A percentile compares a stretch with the other conserved stretches of the same genome.
These are phyloP conservation scores for Phaeolepiota aurea DNA, from an alignment of 768 basidiomycete species.

Conservation along the genomic window DNA sequence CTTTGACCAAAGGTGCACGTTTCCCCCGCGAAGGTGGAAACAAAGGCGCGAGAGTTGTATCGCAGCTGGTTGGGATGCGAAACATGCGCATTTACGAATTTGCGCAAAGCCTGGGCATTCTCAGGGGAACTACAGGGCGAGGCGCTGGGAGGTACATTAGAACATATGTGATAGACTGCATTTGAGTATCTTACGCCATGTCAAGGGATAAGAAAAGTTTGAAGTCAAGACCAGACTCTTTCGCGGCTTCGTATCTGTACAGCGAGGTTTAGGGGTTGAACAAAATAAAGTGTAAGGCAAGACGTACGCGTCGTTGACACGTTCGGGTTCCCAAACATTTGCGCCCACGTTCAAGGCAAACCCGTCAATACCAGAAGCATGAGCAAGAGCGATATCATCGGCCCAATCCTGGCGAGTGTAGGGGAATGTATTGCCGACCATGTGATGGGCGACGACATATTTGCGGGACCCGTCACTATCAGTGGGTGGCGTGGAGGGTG, in stretches of 20 bases:
- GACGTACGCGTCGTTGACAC: constrained; percentile 56
- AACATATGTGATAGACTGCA: background rate
- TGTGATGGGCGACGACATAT: constrained; percentile 51
- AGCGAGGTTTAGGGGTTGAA: background rate
- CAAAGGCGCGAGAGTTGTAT: constrained; percentile 36
- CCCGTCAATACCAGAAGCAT: constrained; percentile 52
- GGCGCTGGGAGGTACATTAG: constrained; percentile 24
- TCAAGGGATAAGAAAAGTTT: constrained; percentile 75
- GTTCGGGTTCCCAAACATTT: constrained; percentile 54
- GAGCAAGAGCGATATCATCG: constrained; percentile 48
- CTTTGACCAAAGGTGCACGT: constrained; percentile 56
- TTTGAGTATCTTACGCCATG: constrained; percentile 47
- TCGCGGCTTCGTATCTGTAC: constrained; percentile 47
- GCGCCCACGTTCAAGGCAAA: constrained; percentile 67
- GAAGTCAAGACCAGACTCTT: constrained; percentile 44
- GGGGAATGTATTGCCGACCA: constrained; percentile 63
- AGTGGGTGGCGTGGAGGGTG: constrained; percentile 8
- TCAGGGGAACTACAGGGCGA: constrained; percentile 40
- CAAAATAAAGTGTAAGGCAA: no score
- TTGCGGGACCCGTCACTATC: constrained; percentile 18
- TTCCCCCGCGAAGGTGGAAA: constrained; percentile 70
- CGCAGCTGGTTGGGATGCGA: constrained; percentile 53
- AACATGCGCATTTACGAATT: constrained; percentile 44
- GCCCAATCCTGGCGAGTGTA: constrained; percentile 41
- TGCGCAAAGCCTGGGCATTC: constrained; percentile 43